These are phyloP conservation scores for Corylus americana DNA, from an alignment of 306 rosid species.

Conservation along the genomic window DNA sequence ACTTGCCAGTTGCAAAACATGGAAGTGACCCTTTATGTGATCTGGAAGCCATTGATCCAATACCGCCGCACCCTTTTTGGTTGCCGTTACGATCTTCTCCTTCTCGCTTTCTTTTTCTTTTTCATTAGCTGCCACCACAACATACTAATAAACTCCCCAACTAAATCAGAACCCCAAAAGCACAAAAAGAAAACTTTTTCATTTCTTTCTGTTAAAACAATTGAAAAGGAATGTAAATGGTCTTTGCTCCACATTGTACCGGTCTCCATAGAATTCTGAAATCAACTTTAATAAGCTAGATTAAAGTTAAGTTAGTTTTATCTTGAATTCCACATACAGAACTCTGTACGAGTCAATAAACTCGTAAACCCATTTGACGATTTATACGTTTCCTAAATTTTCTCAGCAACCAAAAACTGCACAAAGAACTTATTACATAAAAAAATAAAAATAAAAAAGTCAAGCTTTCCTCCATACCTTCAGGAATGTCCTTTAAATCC, in stretches of 20 bases:
- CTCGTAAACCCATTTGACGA: not conserved
- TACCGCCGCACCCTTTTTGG: conserved; percentile 86
- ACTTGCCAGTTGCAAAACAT: conserved; percentile 78
- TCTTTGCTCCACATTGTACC: not conserved
- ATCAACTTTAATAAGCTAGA: not conserved
- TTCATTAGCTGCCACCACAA: conserved; percentile 35
- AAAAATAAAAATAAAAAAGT: not conserved
- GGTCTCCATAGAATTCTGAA: not conserved
- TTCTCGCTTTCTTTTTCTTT: conserved; percentile 30
- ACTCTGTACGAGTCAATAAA: not conserved
- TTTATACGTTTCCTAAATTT: not conserved
- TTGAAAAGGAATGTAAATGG: not conserved
- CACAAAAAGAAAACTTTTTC: too few relatives aligned
- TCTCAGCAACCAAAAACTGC: conserved; percentile 17
- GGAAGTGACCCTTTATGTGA: conserved; percentile 65
- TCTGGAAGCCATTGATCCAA: conserved; percentile 90
- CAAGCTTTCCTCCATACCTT: conserved; percentile 25
- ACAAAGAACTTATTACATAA: not conserved
- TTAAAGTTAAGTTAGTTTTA: not conserved
- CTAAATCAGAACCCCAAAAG: conserved; percentile 6
- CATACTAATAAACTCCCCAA: not conserved
- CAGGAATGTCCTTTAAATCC: conserved; percentile 21
- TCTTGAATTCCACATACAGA: not conserved
- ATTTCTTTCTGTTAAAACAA: not conserved
- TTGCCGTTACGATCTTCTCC: conserved; percentile 74